Percentiles rank a stretch among this genome's conserved stretches.
Conservation (phyloP, 106 monocot species). For the Dioscorea dumetorum region DNA sequence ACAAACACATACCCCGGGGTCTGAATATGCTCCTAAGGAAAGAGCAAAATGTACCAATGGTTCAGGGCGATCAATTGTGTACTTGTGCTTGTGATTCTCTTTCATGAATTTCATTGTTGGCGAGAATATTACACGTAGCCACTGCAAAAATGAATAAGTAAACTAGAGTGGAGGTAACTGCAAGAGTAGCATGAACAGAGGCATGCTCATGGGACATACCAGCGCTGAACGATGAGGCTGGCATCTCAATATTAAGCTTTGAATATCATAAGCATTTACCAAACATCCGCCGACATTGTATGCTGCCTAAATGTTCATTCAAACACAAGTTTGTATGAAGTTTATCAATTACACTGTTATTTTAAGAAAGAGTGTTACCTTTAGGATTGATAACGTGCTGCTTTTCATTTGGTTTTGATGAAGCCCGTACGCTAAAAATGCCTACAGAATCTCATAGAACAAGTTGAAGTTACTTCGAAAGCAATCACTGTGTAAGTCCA, state of each 20-base stretch:
- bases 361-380: conserved; percentile 24
- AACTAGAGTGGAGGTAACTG: background rate
- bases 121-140: conserved; percentile 23
- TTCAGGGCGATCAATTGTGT: conserved; percentile 49
- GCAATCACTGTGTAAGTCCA: too few relatives aligned
- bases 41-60: conserved; percentile 86
- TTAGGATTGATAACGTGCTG: conserved; percentile 35
- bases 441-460: conserved; percentile 31
- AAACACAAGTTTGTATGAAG: too few relatives aligned
- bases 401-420: conserved; percentile 48
- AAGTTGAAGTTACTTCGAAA: too few relatives aligned
- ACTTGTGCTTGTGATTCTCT: conserved; percentile 35
- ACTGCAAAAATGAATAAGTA: conserved; percentile 15
- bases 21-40: conserved; percentile 60
- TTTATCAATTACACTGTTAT: background rate
- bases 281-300: conserved; percentile 72
- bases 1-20: conserved; percentile 51
- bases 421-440: conserved; percentile 73
- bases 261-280: conserved; percentile 68
- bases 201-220: conserved; percentile 9
- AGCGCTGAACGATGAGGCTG: conserved; percentile 42
- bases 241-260: conserved; percentile 56
- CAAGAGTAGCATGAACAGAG: background rate
- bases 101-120: conserved; percentile 27
- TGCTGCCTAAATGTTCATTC: conserved; percentile 37